Base-by-base conservation (phyloP, 2,329 filamentous ascomycete species). In the Botryotinia convoluta region DNA sequence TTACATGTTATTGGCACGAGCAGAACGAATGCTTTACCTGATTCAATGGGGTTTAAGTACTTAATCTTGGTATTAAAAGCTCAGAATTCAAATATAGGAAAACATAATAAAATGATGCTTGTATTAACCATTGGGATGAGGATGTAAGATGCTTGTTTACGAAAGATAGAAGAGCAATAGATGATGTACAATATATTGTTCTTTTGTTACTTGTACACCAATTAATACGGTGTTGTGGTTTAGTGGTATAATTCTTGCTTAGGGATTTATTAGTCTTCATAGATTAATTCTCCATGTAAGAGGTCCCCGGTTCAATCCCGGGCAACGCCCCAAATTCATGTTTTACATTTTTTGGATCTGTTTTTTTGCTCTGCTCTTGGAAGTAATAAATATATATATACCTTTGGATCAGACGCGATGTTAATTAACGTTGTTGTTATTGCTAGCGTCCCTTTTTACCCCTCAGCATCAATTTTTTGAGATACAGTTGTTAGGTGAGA, bases 191-290 rank as follows among this genome's bases (percentile, higher is more conserved):
- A 22, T 29, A 54, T 44, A 63, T 14, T 1, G 1, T 1, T 2
- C 2, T 44, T 16, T 3, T 12, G 0, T 6, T 1, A 4, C 8
- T 1, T 0, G 1, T 3, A 1, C 14, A 10, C 0, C 3, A 18
- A 8, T 22, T 10, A 42, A 2, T 6, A 0, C 3, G 63, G 63
- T 72, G 63, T 69, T 69, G 63, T 72, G 71, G 71, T 72, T 72
- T 72, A 72, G 71, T 69, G 71, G 71, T 72, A 72, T 72, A 72
- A 72, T 72, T 69, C 71, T 72, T 72, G 71, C 71, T 72, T 72
- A 72, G 71, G 71, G 71, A 51, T 29, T 4, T 18, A 68, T 68
- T 10, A 32, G 7, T 39, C 32, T 9, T 26, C 1, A 7, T 9
- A 6, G 60, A 37, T 29, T 57, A 2, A 59, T 48, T 51, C 39